phyloP scores from a whole-genome alignment of 2,329 filamentous ascomycete species.

The Ascochyta lentis region DNA sequence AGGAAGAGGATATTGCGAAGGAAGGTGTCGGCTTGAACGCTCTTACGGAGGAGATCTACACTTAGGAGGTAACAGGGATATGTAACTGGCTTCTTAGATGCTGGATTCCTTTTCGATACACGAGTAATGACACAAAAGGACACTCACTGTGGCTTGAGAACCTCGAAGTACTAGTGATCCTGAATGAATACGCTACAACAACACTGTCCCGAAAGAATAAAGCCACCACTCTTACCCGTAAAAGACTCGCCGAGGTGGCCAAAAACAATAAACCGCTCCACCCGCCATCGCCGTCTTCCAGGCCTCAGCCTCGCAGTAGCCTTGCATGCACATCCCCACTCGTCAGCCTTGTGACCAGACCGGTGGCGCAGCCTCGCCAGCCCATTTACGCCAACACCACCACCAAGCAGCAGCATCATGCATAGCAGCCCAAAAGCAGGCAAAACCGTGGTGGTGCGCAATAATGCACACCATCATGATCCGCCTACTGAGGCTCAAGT shows the following conservation, averaged over 20 bases:
- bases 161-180: no score
- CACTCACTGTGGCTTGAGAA: not conserved
- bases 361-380: not conserved
- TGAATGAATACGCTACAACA: no score
- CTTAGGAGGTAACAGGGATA: slow-evolving; percentile 30
- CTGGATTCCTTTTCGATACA: not conserved
- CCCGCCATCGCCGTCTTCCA: no score
- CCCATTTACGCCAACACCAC: not conserved
- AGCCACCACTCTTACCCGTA: no score
- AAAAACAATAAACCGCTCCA: not conserved
- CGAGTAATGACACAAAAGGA: not conserved
- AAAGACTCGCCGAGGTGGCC: no score
- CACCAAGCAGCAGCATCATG: not conserved
- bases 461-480: not conserved
- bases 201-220: no score
- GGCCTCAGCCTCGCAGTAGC: not conserved
- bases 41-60: slow-evolving; percentile 58
- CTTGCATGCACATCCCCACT: not conserved
- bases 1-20: slow-evolving; percentile 85
- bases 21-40: slow-evolving; percentile 69
- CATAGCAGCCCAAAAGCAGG: slow-evolving; percentile 11
- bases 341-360: not conserved
- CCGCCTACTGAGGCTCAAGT: slow-evolving; percentile 3
- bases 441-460: not conserved
- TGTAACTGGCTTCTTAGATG: not conserved